phyloP scores from a whole-genome alignment of 129 eudicot genomes.

The Flaveria bidentis region DNA sequence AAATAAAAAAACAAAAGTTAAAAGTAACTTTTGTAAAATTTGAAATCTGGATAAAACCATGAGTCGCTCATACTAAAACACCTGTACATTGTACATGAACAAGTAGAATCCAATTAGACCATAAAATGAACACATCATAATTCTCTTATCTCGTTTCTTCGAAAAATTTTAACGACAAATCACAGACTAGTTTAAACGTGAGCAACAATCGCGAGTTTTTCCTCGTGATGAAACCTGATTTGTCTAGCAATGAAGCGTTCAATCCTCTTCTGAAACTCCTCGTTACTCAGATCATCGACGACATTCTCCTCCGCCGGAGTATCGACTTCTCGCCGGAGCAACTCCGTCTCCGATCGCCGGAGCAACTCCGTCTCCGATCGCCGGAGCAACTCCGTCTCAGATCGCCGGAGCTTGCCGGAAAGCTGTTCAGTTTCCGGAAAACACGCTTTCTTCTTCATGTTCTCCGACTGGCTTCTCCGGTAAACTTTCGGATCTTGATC shows the following conservation, averaged over 20 bases:
- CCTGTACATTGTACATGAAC: neutral
- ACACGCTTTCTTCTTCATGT: constrained; percentile 35
- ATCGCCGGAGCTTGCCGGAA: constrained; percentile 45
- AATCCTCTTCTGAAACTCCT: constrained; percentile 68
- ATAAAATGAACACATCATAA: neutral
- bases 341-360: constrained; percentile 56
- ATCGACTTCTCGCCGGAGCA: constrained; percentile 36
- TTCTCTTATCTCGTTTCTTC: neutral
- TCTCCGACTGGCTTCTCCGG: constrained; percentile 52
- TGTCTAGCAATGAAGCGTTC: constrained; percentile 87
- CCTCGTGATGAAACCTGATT: constrained; percentile 71
- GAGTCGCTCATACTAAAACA: neutral
- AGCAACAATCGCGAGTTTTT: constrained; percentile 60
- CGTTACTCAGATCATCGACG: constrained; percentile 66
- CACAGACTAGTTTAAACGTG: constrained; percentile 22
- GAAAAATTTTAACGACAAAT: constrained; percentile 16
- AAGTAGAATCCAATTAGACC: neutral
- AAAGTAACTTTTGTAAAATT: constrained; percentile 11
- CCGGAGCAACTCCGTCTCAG: constrained; percentile 50
- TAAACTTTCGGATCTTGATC: constrained; percentile 34
- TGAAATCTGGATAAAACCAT: neutral
- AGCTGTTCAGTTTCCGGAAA: constrained; percentile 21
- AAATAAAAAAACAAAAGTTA: constrained; percentile 7
- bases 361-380: constrained; percentile 56
- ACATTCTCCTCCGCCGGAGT: constrained; percentile 27